A percentile compares a stretch with the other conserved stretches of the same genome.
Conservation (phyloP, 495 filamentous ascomycete species). For the Melanomma pulvis-pyrius region DNA sequence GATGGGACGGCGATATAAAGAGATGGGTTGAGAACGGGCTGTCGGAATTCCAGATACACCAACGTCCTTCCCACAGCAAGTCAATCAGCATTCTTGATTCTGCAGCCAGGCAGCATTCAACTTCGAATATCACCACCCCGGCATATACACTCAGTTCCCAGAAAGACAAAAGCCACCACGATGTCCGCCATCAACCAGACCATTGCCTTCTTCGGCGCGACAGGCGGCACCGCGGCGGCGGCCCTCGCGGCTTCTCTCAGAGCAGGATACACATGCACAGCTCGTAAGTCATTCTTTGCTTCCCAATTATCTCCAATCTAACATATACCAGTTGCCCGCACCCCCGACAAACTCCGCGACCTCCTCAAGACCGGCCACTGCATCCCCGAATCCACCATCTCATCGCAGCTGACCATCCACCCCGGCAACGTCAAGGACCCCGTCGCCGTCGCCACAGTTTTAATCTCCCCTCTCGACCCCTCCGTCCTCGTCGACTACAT, state of each 20-base stretch:
- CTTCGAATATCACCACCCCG: too few species aligned
- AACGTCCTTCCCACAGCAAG: neutral
- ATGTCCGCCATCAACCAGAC: constrained; percentile 38
- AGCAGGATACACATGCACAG: constrained; percentile 35
- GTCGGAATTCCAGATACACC: neutral
- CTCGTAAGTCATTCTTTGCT: constrained; percentile 26
- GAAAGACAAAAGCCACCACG: neutral
- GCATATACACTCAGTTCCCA: too few species aligned
- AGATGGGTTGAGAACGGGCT: neutral
- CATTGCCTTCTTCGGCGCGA: constrained; percentile 62
- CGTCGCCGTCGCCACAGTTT: constrained; percentile 36
- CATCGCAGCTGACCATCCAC: constrained; percentile 44
- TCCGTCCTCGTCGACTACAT: constrained; percentile 41
- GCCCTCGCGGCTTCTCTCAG: constrained; percentile 46
- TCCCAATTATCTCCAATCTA: neutral
- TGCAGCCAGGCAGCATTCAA: too few species aligned
- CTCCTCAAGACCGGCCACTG: constrained; percentile 45
- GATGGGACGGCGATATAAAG: neutral
- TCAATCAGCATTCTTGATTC: neutral
- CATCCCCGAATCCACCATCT: constrained; percentile 26
- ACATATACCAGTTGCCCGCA: constrained; percentile 52
- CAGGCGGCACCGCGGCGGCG: constrained; percentile 52
- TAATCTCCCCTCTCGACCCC: constrained; percentile 16
- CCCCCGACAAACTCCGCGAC: constrained; percentile 61
- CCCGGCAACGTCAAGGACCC: constrained; percentile 40